A percentile compares a stretch with the other conserved stretches of the same genome.
Evolutionary conservation across 2,329 filamentous ascomycete species (phyloP).

Genomic region (Trichophyton schoenleinii): DNA sequence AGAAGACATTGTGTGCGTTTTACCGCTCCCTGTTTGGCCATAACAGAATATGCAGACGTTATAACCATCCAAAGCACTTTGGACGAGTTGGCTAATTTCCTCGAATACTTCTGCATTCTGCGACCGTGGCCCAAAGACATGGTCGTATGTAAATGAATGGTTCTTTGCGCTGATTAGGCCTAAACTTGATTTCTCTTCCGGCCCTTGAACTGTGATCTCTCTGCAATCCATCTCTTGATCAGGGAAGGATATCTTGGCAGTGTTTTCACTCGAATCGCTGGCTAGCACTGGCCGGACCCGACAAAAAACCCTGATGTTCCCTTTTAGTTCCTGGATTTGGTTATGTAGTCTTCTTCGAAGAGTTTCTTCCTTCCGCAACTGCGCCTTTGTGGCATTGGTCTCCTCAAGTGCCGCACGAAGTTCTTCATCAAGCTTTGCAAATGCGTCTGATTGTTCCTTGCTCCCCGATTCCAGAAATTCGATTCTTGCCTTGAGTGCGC

Average conservation of each 20-base stretch:
- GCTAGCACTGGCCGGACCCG: conserved; percentile 67
- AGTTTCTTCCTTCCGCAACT: conserved; percentile 82
- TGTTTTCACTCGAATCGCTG: conserved; percentile 44
- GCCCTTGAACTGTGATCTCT: conserved; percentile 72
- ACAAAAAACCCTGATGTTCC: conserved; percentile 97
- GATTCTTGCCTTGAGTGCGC: conserved; percentile 66
- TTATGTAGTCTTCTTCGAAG: conserved; percentile 87
- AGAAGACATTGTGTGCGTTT: conserved; percentile 92
- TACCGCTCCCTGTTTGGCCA: conserved; percentile 91
- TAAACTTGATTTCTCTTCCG: conserved; percentile 70
- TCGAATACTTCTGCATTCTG: conserved; percentile 82
- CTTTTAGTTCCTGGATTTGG: conserved; percentile 93
- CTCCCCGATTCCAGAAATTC: conserved; percentile 82
- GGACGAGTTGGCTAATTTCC: conserved; percentile 92
- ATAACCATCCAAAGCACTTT: conserved; percentile 91
- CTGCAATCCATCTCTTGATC: conserved; percentile 69
- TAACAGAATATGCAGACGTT: conserved; percentile 99
- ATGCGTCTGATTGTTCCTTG: conserved; percentile 77
- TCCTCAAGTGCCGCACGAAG: conserved; percentile 63
- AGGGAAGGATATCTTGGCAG: conserved; percentile 66
- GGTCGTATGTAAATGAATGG: conserved; percentile 81
- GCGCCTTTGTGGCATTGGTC: conserved; percentile 61
- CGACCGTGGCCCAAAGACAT: conserved; percentile 68
- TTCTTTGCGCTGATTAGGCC: conserved; percentile 65
- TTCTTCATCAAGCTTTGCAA: conserved; percentile 65